Conservation (phyloP, 441 rosid species). For the Corymbia calophylla region DNA sequence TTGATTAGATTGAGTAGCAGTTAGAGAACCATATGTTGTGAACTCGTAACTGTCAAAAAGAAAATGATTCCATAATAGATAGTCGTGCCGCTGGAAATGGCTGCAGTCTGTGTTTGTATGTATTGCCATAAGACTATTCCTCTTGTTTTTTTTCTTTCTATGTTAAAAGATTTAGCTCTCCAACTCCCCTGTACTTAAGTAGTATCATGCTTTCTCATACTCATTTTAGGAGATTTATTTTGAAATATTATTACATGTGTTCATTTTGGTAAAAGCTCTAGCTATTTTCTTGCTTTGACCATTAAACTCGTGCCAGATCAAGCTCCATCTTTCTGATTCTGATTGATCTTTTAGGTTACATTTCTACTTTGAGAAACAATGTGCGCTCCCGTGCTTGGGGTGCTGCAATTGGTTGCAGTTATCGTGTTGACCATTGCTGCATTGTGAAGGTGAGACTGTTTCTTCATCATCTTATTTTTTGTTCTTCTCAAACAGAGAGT, state of each 20-base stretch:
- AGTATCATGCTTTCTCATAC: not conserved
- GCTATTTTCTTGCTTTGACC: not conserved
- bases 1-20: not conserved
- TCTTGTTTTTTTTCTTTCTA: not conserved
- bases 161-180: not conserved
- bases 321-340: not conserved
- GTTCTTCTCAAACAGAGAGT: not conserved
- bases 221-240: not conserved
- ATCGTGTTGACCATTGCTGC: constrained; percentile 92
- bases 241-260: not conserved
- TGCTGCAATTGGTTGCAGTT: constrained; percentile 98
- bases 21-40: not conserved
- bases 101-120: not conserved
- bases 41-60: not conserved
- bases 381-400: constrained; percentile 99
- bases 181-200: not conserved
- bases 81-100: not conserved
- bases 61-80: not conserved
- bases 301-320: not conserved
- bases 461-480: not conserved
- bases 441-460: constrained; percentile 74
- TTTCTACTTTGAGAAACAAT: constrained; percentile 89
- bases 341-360: constrained; percentile 49
- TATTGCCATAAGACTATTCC: not conserved
- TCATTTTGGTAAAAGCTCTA: not conserved